Percentiles rank a stretch among this genome's conserved stretches.
These are phyloP conservation scores for Pontederia paniculata DNA, from an alignment of 176 grass and related monocot genomes.

Conservation along the genomic window DNA sequence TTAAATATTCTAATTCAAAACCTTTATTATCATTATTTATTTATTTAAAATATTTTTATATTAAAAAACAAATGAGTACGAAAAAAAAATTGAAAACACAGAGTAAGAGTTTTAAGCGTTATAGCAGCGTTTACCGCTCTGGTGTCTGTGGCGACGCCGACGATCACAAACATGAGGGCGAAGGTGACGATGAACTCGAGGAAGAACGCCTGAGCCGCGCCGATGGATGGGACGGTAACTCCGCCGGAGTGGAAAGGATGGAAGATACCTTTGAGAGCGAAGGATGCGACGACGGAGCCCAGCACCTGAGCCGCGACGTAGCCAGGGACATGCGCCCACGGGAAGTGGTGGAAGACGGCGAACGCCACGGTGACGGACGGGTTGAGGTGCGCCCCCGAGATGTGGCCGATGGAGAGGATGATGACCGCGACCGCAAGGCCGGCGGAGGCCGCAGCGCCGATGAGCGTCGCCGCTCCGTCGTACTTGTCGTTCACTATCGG, in stretches of 20 bases:
- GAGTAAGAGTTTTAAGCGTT: too few relatives aligned
- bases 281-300: slow-evolving; percentile 29
- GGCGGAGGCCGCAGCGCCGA: slow-evolving; percentile 33
- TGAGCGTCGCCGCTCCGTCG: slow-evolving; percentile 21
- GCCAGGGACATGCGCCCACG: slow-evolving; percentile 20
- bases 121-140: slow-evolving; percentile 29
- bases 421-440: slow-evolving; percentile 37
- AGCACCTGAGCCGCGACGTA: slow-evolving; percentile 44
- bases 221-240: slow-evolving; percentile 32
- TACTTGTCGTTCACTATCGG: slow-evolving; percentile 47
- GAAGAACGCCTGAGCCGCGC: slow-evolving; percentile 37
- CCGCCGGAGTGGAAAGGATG: slow-evolving; percentile 27
- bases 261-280: slow-evolving; percentile 31
- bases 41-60: too few relatives aligned
- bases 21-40: too few relatives aligned
- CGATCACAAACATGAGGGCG: slow-evolving; percentile 51
- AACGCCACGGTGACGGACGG: slow-evolving; percentile 54
- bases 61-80: too few relatives aligned
- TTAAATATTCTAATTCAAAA: too few relatives aligned
- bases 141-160: slow-evolving; percentile 30
- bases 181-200: slow-evolving; percentile 59
- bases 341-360: slow-evolving; percentile 31
- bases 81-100: too few relatives aligned
- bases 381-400: slow-evolving; percentile 59
- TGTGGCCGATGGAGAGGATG: slow-evolving; percentile 38